These are phyloP conservation scores for Ganoderma lingzhi DNA, from an alignment of 1,284 basidiomycete species.

Conservation along the genomic window DNA sequence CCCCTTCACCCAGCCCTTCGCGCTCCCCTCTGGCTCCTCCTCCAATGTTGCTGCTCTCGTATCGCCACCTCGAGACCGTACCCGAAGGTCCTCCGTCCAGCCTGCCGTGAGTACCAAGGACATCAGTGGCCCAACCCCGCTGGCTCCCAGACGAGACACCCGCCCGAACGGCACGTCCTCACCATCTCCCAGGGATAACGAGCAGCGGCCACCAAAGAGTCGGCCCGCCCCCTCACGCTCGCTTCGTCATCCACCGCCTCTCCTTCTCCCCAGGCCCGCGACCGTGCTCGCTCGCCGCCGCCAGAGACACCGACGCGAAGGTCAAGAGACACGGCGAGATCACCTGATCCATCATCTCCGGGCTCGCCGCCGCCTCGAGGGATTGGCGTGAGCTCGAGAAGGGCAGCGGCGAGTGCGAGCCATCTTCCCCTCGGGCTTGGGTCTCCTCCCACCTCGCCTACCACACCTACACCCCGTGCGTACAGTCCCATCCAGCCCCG, in stretches of 20 bases:
- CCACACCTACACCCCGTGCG: conserved; percentile 50
- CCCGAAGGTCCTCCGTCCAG: conserved; percentile 51
- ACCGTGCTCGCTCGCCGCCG: conserved; percentile 41
- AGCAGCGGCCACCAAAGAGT: conserved; percentile 29
- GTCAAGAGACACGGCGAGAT: conserved; percentile 36
- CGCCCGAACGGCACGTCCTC: conserved; percentile 37
- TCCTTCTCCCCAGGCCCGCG: conserved; percentile 43
- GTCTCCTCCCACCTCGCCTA: conserved; percentile 37
- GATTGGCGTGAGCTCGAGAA: conserved; percentile 42
- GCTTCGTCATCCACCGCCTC: conserved; percentile 32
- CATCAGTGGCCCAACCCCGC: conserved; percentile 52
- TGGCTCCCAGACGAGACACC: conserved; percentile 45
- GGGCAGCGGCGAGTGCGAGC: conserved; percentile 48
- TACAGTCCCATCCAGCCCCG: conserved; percentile 51
- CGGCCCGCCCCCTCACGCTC: conserved; percentile 48
- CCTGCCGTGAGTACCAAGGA: conserved; percentile 43
- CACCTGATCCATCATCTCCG: conserved; percentile 45
- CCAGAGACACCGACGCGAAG: conserved; percentile 57
- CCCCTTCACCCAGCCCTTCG: conserved; percentile 57
- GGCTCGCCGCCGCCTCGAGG: conserved; percentile 47
- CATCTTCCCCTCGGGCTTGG: conserved; percentile 47
- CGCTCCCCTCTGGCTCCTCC: conserved; percentile 54
- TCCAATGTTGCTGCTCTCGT: conserved; percentile 49
- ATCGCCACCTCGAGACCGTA: conserved; percentile 53
- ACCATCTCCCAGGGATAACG: conserved; percentile 37